Evolutionary conservation across 345 rosid species (phyloP).

Genomic region (Citrus inodora): DNA sequence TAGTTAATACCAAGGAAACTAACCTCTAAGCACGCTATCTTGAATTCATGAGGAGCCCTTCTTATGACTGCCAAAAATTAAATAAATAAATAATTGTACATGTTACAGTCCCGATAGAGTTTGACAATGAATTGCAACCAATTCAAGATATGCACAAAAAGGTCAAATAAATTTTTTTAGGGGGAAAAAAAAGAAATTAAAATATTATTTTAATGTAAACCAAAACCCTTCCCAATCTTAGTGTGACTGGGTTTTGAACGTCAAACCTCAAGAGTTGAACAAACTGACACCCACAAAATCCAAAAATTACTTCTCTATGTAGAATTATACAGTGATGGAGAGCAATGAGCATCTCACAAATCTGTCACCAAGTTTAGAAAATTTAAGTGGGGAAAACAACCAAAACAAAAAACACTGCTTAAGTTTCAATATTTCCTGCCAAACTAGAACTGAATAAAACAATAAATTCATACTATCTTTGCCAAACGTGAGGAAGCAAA

Average conservation of each 20-base stretch:
- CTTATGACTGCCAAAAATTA: slow-evolving; percentile 58
- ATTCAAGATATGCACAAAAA: neutral
- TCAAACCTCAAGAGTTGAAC: neutral
- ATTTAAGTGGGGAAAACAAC: neutral
- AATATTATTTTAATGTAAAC: neutral
- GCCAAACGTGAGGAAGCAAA: neutral
- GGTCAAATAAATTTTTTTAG: neutral
- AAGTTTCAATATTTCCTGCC: neutral
- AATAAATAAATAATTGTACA: too few relatives aligned
- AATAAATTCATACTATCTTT: neutral
- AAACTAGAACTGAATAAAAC: neutral
- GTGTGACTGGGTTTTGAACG: neutral
- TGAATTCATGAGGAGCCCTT: slow-evolving; percentile 99
- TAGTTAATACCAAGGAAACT: slow-evolving; percentile 20
- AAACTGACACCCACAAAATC: too few relatives aligned
- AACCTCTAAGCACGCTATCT: slow-evolving; percentile 99
- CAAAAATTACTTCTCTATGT: too few relatives aligned
- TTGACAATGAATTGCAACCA: slow-evolving; percentile 2
- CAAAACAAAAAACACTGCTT: too few relatives aligned
- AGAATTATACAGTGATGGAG: too few relatives aligned
- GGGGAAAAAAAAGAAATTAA: too few relatives aligned
- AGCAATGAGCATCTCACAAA: neutral
- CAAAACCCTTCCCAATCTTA: neutral
- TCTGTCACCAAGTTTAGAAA: neutral
- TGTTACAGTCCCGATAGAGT: slow-evolving; percentile 7